Evolutionary conservation across 108 stramenopile species (phyloP), one percentile per base, ranked within the genome.

Genomic region (Parietichytrium sp.): DNA sequence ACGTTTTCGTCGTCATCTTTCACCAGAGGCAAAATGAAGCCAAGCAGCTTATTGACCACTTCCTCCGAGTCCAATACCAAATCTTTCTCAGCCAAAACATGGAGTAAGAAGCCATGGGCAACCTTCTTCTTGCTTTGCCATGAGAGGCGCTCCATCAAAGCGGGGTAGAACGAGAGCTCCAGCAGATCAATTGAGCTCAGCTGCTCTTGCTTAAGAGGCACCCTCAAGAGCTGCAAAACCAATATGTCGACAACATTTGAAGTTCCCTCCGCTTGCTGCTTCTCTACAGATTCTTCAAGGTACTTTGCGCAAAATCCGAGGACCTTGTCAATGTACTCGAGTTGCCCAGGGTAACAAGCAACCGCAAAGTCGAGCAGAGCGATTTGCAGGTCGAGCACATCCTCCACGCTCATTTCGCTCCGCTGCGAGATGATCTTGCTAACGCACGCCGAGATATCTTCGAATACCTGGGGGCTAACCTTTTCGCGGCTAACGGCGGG

Each of bases 361-460:
- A 96, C 85, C 16, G 95, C 91, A 82, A 95, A 98, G 52, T 91
- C 86, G 78, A 97, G 83, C 38, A 98, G 83, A 1, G 92, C 89
- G n/a, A 92, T 91, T 72, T 97, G 94, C 48, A 98, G 85, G 55
- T 95, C 95, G 54, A 98, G 89, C 4, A 95, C 92, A 83, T 97
- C 96, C 13, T 82, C 84, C 25, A 90, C 77, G 81, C 91, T 72
- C 20, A 72, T 79, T 7, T 87, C 80, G 31, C 83, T 85, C 4
- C 86, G 38, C 18, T 86, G 36, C 51, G 61, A 33, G 3, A 72
- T 72, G 23, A 42, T 72, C 20, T 72, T 72, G 33, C 38, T 13
- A 6, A 55, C 81, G 26, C 13, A 25, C 29, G 33, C 72, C 0
- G 25, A 23, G 31, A 61, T 51, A 23, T 20, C 15, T 61, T 36